Evolutionary conservation across 495 filamentous ascomycete genomes (phyloP), one percentile per base, ranked within the genome.

Genomic region (Tuber calosporum): DNA sequence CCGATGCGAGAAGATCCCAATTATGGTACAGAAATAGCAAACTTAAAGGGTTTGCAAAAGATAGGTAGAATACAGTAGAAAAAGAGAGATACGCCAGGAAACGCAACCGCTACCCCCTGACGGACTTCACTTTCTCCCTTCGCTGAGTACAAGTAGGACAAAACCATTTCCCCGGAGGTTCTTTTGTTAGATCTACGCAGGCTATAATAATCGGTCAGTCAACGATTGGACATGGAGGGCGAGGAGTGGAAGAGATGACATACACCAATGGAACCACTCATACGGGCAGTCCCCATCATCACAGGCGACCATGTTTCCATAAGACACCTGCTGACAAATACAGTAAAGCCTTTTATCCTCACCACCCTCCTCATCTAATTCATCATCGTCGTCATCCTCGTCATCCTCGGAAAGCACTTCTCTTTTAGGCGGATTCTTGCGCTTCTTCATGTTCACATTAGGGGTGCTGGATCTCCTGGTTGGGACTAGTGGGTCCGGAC

Each of bases 251-350:
- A 30, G 43, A 34, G 62, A 37, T 19, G 58, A 78, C 76, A 70
- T 69, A 75, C 86, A 90, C 93, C 94, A 98, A 85, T 99, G 95
- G 83, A 99, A 99, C 95, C 95, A 99, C 84, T 98, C 94, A 82
- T 89, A 95, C 37, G 90, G 89, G 84, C 95, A 99, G 72, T 90
- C 86, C 66, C 92, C 90, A 77, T 98, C 97, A 84, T 99, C 95
- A 83, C 95, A 99, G 4, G 93, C 95, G 41, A 99, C 94, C 95
- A 99, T 99, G 81, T 97, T 92, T 58, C 95, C 95, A 84, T 91
- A 94, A 82, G 92, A 96, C 73, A 97, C 92, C 76, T 90, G 92
- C 81, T 95, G 91, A 82, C 95, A 99, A 38, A 90, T 87, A 83
- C 95, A 99, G 82, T 99, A 99, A 74, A 94, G 91, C 79, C 89